Conservation (phyloP, 768 basidiomycete genomes). For the Suillus discolor region DNA sequence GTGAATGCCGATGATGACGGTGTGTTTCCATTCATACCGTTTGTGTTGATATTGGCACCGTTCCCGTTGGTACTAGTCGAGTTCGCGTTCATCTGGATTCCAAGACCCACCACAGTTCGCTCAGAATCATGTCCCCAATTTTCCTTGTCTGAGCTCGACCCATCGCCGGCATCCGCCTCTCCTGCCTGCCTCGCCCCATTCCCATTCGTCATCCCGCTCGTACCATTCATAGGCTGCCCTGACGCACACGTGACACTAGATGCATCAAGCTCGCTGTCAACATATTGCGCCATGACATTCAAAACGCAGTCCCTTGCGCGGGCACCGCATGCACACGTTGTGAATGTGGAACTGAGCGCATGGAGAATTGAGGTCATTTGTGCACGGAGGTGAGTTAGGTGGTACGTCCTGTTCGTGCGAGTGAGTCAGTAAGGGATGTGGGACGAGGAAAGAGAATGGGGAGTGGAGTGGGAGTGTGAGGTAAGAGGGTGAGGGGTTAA, state of each 20-base stretch:
- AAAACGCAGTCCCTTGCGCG: constrained; percentile 64
- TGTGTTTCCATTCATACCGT: constrained; percentile 7
- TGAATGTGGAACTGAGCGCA: constrained; percentile 68
- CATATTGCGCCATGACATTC: constrained; percentile 65
- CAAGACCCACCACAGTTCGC: neutral
- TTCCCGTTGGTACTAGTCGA: neutral
- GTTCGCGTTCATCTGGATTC: neutral
- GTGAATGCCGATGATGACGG: neutral
- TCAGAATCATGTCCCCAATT: neutral
- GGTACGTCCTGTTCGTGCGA: constrained; percentile 40
- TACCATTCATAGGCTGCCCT: neutral
- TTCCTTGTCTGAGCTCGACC: constrained; percentile 4
- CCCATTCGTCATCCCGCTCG: neutral
- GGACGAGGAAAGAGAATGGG: neutral
- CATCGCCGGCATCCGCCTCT: neutral
- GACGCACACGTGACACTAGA: constrained; percentile 17
- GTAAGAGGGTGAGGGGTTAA: neutral
- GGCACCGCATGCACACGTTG: constrained; percentile 74
- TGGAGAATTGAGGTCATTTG: constrained; percentile 75
- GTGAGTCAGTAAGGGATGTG: neutral
- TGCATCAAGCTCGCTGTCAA: constrained; percentile 40
- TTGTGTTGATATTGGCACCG: constrained; percentile 23
- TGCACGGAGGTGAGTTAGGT: constrained; percentile 54
- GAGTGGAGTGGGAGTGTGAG: neutral
- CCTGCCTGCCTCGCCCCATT: neutral